phyloP scores from a whole-genome alignment of 257 asterid genomes.

The Nyctanthes arbortristis region DNA sequence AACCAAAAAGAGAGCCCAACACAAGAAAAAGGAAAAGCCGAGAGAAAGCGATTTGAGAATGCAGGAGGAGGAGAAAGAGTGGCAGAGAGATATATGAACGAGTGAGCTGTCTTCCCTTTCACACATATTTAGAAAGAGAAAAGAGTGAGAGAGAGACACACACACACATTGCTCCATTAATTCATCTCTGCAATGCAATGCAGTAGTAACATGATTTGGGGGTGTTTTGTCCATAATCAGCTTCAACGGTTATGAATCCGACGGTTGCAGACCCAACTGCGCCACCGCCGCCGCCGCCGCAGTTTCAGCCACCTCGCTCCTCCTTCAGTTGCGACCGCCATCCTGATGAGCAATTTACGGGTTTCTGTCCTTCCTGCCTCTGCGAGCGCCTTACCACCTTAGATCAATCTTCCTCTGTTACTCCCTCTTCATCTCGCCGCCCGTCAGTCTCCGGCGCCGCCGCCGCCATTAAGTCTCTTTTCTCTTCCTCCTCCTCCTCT shows the following conservation, averaged over 20 bases:
- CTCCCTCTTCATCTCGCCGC: slow-evolving; percentile 75
- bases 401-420: slow-evolving; percentile 58
- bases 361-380: slow-evolving; percentile 88
- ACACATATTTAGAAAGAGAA: too few species aligned
- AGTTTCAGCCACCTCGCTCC: slow-evolving; percentile 80
- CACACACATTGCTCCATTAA: not conserved
- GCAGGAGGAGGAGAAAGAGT: slow-evolving; percentile 23
- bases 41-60: slow-evolving; percentile 62
- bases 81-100: slow-evolving; percentile 20
- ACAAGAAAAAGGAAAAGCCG: slow-evolving; percentile 22
- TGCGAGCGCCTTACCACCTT: slow-evolving; percentile 81
- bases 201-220: slow-evolving; percentile 35
- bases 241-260: slow-evolving; percentile 73
- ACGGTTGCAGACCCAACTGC: slow-evolving; percentile 69
- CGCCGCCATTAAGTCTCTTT: slow-evolving; percentile 68
- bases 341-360: slow-evolving; percentile 73
- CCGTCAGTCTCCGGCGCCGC: slow-evolving; percentile 58
- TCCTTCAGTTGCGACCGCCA: slow-evolving; percentile 90
- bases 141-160: too few species aligned
- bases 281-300: slow-evolving; percentile 61
- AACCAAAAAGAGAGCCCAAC: slow-evolving; percentile 10
- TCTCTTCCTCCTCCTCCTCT: slow-evolving; percentile 35
- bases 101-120: not conserved
- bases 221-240: slow-evolving; percentile 34
- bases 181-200: not conserved